phyloP scores from a whole-genome alignment of 345 rosid genomes.

The Microthlaspi erraticum region DNA sequence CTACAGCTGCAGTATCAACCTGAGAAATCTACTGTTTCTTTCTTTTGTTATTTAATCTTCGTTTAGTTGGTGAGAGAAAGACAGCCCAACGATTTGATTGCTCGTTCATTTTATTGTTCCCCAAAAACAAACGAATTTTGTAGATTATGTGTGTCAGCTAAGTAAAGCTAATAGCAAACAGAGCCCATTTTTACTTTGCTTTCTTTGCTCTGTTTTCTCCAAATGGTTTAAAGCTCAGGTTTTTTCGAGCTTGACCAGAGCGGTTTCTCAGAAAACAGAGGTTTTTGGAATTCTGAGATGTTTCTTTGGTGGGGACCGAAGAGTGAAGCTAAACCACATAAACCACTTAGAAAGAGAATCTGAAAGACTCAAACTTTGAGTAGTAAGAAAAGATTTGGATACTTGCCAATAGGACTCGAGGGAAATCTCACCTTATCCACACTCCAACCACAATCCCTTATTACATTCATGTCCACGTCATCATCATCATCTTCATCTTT shows the following conservation, averaged over 20 bases:
- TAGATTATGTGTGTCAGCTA: neutral
- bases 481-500: constrained; percentile 41
- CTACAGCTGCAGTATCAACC: constrained; percentile 45
- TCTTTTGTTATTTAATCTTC: neutral
- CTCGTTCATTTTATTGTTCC: constrained; percentile 12
- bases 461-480: constrained; percentile 45
- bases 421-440: constrained; percentile 99
- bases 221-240: neutral
- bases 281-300: constrained; percentile 12
- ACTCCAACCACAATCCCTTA: constrained; percentile 72
- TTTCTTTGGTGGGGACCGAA: constrained; percentile 33
- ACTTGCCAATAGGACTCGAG: constrained; percentile 66
- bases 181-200: constrained; percentile 30
- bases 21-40: constrained; percentile 1
- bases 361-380: constrained; percentile 29
- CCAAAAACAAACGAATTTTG: constrained; percentile 17
- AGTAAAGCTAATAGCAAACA: neutral
- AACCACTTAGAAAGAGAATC: constrained; percentile 8
- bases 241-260: neutral
- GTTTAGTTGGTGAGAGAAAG: constrained; percentile 26
- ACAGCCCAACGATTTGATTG: constrained; percentile 19
- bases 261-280: neutral
- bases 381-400: constrained; percentile 21
- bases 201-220: neutral
- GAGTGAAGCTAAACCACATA: constrained; percentile 27